Base-by-base conservation (phyloP, 192 early-diverging fungal genomes). In the Funneliformis geosporum region DNA sequence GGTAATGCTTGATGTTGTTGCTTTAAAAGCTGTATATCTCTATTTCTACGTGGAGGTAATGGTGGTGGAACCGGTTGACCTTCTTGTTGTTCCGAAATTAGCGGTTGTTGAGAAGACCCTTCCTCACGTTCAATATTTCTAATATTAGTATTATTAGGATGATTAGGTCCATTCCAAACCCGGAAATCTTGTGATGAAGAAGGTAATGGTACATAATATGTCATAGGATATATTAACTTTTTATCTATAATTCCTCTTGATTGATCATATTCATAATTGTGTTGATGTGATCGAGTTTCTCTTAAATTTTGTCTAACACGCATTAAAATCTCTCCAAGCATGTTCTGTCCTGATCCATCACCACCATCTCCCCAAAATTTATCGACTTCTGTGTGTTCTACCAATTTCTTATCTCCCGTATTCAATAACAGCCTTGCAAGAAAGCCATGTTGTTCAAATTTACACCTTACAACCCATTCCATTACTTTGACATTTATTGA, bases 361-460 rank as follows among this genome's bases (percentile, higher is more conserved):
- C 86, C 86, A 3, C 86, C 86, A 79, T 87, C 86, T 14, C 79
- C 86, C 86, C 86, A 87, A 55, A 88, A 87, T 14, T n/a, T 73
- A 88, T 87, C 86, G 10, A 75, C 39, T 39, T 71, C 68, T 21
- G 86, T 87, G 78, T 87, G 86, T 67, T 87, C 86, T 9, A 88
- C 82, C 3, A 87, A 70, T 18, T 3, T 21, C 40, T 66, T 46
- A 46, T 86, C 82, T 2, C 82, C 86, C 39, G 86, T 87, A 0
- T 18, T 59, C 67, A 88, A 18, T 42, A 87, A 74, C 14, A 46
- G 8, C 33, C 79, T 38, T 16, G 65, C 78, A 0, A 86, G 73
- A 25, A 73, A 14, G 10, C n/a, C 25, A 79, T 87, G 72, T 75
- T 87, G 86, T 11, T 28, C 65, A 60, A 87, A 87, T 80, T 87